A percentile compares a stretch with the other conserved stretches of the same genome.
Evolutionary conservation across 192 early-diverging fungal species (phyloP).

Genomic region (Chytriomyces hyalinus): DNA sequence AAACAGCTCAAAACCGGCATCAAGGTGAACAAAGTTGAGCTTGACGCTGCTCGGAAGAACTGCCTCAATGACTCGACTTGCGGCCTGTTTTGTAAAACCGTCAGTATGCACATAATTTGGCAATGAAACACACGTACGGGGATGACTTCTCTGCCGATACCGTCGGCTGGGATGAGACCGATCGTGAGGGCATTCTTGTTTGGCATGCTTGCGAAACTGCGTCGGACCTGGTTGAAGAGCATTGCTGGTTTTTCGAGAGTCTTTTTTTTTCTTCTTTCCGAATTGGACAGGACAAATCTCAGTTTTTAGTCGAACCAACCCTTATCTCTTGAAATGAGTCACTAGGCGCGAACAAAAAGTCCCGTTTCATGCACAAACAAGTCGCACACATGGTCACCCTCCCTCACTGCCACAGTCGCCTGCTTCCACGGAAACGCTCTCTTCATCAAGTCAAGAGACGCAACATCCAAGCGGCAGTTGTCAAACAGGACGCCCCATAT

Average conservation of each 20-base stretch:
- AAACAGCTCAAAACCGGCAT: constrained; percentile 96
- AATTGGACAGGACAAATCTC: too few species aligned
- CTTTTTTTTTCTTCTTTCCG: too few species aligned
- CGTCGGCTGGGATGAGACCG: constrained; percentile 94
- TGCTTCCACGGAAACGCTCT: background rate
- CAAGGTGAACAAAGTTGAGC: constrained; percentile 76
- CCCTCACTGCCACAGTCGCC: background rate
- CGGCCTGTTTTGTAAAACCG: constrained; percentile 63
- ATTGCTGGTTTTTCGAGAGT: too few species aligned
- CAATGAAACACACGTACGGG: constrained; percentile 58
- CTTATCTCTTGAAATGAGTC: too few species aligned
- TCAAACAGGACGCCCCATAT: constrained; percentile 28
- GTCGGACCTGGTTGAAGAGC: background rate
- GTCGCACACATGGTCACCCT: constrained; percentile 8
- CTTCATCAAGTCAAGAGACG: constrained; percentile 3
- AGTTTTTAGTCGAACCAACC: too few species aligned
- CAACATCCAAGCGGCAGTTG: constrained; percentile 8
- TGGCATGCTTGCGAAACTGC: background rate
- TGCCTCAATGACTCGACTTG: constrained; percentile 83
- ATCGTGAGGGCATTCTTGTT: constrained; percentile 64
- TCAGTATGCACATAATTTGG: background rate
- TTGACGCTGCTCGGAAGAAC: constrained; percentile 64
- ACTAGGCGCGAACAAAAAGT: background rate
- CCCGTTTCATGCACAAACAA: constrained; percentile 29
- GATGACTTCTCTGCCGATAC: constrained; percentile 95